phyloP scores from a whole-genome alignment of 2,329 filamentous ascomycete species.

The Verticillium alfalfae region DNA sequence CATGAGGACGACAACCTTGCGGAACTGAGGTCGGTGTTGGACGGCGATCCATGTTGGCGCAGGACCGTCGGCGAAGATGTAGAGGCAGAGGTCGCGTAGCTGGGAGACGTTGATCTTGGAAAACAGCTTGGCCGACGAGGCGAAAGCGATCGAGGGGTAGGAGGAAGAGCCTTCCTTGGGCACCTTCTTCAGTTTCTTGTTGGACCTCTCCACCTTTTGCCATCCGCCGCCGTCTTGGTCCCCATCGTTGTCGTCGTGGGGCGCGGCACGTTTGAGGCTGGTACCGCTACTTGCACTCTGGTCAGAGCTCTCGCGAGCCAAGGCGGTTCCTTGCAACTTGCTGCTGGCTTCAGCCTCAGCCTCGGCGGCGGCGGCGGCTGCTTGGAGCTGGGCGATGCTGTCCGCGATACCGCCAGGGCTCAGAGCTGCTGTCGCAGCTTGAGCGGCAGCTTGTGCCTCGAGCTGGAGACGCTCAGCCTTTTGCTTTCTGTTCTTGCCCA shows the following conservation, averaged over 20 bases:
- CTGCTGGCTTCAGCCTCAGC: constrained; percentile 1
- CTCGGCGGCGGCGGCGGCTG: neutral
- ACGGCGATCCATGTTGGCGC: constrained; percentile 62
- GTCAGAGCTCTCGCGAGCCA: constrained; percentile 6
- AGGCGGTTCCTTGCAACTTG: neutral
- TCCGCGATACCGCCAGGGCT: neutral
- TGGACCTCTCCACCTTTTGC: constrained; percentile 48
- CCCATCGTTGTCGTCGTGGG: constrained; percentile 34
- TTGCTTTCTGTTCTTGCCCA: constrained; percentile 18
- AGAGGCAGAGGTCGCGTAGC: constrained; percentile 58
- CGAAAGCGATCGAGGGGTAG: constrained; percentile 57
- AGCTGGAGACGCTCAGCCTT: constrained; percentile 8
- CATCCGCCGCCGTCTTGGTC: constrained; percentile 35
- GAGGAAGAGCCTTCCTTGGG: constrained; percentile 49
- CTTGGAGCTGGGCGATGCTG: neutral
- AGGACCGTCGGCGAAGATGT: constrained; percentile 61
- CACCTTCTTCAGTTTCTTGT: constrained; percentile 57
- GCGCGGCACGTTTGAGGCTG: constrained; percentile 43
- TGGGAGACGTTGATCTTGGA: constrained; percentile 58
- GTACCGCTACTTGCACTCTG: constrained; percentile 25
- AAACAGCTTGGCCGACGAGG: constrained; percentile 51
- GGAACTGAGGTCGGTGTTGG: constrained; percentile 56
- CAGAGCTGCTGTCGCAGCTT: constrained; percentile 2
- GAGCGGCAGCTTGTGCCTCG: constrained; percentile 5
- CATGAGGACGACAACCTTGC: constrained; percentile 85